phyloP scores from a whole-genome alignment of 257 asterid genomes.

The Mitragyna speciosa region DNA sequence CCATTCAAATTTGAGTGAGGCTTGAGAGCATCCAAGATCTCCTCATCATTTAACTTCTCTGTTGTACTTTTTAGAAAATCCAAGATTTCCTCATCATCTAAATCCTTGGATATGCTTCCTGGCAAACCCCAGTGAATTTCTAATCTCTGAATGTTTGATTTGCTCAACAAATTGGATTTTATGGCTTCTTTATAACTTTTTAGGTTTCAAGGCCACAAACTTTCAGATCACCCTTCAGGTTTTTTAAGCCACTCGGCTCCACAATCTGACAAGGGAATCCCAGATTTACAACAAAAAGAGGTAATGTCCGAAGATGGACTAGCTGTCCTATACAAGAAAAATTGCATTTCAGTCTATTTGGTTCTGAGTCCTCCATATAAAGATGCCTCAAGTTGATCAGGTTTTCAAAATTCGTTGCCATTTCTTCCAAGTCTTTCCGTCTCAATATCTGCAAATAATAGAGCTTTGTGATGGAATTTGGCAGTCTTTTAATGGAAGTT shows the following conservation, averaged over 20 bases:
- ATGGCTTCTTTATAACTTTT: conserved; percentile 10
- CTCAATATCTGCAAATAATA: conserved; percentile 23
- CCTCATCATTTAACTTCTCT: too few species aligned
- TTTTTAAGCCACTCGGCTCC: conserved; percentile 15
- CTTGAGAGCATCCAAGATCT: background rate
- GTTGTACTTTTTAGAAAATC: background rate
- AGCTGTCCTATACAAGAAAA: conserved; percentile 27
- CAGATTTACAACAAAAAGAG: conserved; percentile 3
- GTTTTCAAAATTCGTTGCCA: background rate
- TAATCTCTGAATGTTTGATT: conserved; percentile 1
- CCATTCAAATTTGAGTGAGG: conserved; percentile 21
- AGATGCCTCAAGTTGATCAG: conserved; percentile 22
- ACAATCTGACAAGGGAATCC: conserved; percentile 6
- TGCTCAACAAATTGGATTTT: conserved; percentile 5
- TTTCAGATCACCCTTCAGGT: conserved; percentile 16
- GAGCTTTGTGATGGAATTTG: conserved; percentile 10
- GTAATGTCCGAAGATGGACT: conserved; percentile 18
- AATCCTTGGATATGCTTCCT: background rate
- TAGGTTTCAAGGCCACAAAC: conserved; percentile 22
- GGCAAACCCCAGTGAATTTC: background rate
- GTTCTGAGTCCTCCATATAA: background rate
- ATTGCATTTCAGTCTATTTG: background rate
- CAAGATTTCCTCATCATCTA: background rate
- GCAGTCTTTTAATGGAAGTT: conserved; percentile 15
- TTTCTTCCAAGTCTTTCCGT: background rate